These are phyloP conservation scores for Postia placenta DNA, from an alignment of 768 basidiomycete genomes.

Conservation along the genomic window DNA sequence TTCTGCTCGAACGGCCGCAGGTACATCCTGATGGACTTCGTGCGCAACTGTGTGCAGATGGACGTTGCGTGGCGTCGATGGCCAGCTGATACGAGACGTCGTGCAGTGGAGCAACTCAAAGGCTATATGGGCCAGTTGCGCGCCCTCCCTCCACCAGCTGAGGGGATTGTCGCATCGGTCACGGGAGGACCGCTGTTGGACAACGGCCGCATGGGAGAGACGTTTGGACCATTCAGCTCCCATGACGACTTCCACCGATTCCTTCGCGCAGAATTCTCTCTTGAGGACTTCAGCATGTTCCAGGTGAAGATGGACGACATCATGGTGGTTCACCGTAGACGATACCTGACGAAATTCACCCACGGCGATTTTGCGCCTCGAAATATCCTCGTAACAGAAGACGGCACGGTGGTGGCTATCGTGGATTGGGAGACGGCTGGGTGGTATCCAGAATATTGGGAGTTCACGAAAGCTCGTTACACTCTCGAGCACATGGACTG, in stretches of 20 bases:
- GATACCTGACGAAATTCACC: constrained; percentile 14
- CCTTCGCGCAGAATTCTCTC: background rate
- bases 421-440: constrained; percentile 23
- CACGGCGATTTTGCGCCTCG: constrained; percentile 18
- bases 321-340: background rate
- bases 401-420: constrained; percentile 12
- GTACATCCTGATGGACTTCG: constrained; percentile 3
- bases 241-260: background rate
- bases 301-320: background rate
- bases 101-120: background rate
- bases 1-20: background rate
- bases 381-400: constrained; percentile 17
- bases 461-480: constrained; percentile 6
- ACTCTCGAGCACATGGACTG: background rate
- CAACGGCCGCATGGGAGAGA: background rate
- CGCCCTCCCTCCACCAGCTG: background rate
- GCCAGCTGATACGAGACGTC: background rate
- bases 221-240: background rate
- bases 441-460: constrained; percentile 24
- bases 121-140: background rate
- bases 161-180: background rate
- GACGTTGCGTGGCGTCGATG: background rate
- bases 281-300: background rate
- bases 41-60: background rate
- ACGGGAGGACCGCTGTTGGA: background rate